phyloP scores from a whole-genome alignment of 2,329 filamentous ascomycete genomes.

The Diaporthe longicolla region DNA sequence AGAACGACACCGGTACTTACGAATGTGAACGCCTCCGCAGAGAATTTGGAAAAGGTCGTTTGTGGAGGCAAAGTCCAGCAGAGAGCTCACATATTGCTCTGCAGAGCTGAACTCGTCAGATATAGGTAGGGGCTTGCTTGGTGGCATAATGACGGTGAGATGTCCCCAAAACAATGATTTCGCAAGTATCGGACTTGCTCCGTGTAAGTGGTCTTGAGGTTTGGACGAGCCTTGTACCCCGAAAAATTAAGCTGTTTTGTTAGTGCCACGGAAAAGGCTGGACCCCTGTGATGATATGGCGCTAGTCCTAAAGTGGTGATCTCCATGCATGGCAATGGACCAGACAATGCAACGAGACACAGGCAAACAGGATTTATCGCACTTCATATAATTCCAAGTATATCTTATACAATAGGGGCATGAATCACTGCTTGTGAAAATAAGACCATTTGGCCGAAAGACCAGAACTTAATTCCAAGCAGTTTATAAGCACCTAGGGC shows the following conservation, averaged over 20 bases:
- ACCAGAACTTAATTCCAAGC: too few species aligned
- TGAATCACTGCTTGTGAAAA: too few species aligned
- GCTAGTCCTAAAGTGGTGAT: conserved; percentile 12
- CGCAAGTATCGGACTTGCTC: not conserved
- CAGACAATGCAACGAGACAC: not conserved
- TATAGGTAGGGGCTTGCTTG: conserved; percentile 75
- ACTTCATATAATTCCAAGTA: not conserved
- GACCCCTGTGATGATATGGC: not conserved
- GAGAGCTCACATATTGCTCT: conserved; percentile 83
- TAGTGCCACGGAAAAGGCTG: not conserved
- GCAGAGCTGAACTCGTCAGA: conserved; percentile 76
- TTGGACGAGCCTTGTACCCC: not conserved
- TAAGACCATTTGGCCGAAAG: too few species aligned
- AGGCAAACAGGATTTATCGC: not conserved
- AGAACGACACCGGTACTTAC: not conserved
- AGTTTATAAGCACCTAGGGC: too few species aligned
- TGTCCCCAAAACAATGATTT: not conserved
- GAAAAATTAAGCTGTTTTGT: conserved; percentile 18
- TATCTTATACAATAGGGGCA: too few species aligned
- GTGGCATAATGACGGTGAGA: conserved; percentile 57
- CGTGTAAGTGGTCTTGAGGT: not conserved
- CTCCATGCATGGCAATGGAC: not conserved
- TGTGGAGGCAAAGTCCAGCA: conserved; percentile 82
- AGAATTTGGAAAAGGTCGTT: conserved; percentile 86
- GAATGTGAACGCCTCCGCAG: conserved; percentile 82